phyloP scores from a whole-genome alignment of 768 basidiomycete species.

The Amanita pseudoporphyria region DNA sequence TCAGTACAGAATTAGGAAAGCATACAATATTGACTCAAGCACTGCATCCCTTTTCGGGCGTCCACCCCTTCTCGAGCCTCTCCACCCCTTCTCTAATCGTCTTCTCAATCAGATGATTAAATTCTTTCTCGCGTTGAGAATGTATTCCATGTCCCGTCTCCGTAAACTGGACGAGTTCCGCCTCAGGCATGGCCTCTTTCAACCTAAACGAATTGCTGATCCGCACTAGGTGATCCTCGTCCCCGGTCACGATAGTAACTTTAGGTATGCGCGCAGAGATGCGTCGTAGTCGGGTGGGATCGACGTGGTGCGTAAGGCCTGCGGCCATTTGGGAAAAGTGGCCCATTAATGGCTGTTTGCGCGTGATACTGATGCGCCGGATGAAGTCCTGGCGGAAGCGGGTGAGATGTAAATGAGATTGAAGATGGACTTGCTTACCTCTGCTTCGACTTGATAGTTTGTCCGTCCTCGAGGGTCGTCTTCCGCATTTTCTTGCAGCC shows the following conservation, averaged over 20 bases:
- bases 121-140: conserved; percentile 35
- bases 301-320: conserved; percentile 51
- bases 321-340: conserved; percentile 68
- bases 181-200: conserved; percentile 51
- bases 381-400: conserved; percentile 28
- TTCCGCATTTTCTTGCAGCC: conserved; percentile 47
- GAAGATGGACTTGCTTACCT: conserved; percentile 27
- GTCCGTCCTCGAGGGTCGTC: conserved; percentile 49
- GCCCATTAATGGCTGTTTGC: conserved; percentile 51
- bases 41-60: background rate
- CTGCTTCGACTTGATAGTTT: conserved; percentile 49
- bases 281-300: conserved; percentile 31
- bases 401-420: background rate
- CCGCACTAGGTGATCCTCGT: conserved; percentile 50
- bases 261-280: conserved; percentile 55
- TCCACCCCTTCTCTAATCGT: conserved; percentile 43
- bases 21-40: background rate
- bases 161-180: conserved; percentile 46
- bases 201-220: conserved; percentile 41
- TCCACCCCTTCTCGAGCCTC: conserved; percentile 16
- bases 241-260: conserved; percentile 58
- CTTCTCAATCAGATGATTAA: conserved; percentile 48
- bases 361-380: conserved; percentile 39
- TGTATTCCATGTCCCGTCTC: conserved; percentile 57
- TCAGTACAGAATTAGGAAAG: too few species aligned